phyloP scores from a whole-genome alignment of 169 alveolate genomes.

The Cryptosporidium tyzzeri region DNA sequence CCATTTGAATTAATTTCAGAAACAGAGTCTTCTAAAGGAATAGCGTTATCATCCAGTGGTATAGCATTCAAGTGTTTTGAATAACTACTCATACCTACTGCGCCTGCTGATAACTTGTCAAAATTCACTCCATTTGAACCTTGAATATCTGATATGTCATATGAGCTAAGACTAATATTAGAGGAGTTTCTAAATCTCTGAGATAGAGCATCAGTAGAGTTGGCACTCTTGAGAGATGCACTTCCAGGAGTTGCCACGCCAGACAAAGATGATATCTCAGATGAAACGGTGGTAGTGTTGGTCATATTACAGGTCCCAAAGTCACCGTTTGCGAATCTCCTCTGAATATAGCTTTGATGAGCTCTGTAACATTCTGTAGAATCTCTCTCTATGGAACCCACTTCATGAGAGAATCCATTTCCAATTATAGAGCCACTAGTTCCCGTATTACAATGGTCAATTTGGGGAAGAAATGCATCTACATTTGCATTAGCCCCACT shows the following conservation, averaged over 20 bases:
- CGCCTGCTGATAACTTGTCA: conserved; percentile 10
- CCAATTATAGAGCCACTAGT: conserved; percentile 1
- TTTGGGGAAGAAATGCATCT: conserved; percentile 23
- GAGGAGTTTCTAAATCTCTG: conserved; percentile 48
- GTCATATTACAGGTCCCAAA: conserved; percentile 52
- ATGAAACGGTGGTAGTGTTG: conserved; percentile 35
- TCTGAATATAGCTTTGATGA: conserved; percentile 26
- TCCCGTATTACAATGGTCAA: conserved; percentile 8
- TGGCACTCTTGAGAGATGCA: conserved; percentile 52
- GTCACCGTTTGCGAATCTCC: conserved; percentile 29
- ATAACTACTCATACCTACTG: neutral
- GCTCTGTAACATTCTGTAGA: conserved; percentile 30
- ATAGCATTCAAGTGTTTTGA: neutral
- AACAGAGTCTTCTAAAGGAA: conserved; percentile 11
- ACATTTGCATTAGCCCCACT: neutral
- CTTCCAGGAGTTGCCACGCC: conserved; percentile 56
- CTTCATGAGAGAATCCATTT: neutral
- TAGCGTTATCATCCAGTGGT: neutral
- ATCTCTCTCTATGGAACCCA: conserved; percentile 21
- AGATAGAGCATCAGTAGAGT: conserved; percentile 31
- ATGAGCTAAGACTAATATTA: neutral
- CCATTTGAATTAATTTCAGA: conserved; percentile 21
- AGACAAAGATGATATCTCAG: conserved; percentile 35
- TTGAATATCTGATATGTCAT: conserved; percentile 19
- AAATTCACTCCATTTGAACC: conserved; percentile 11